phyloP scores from a whole-genome alignment of 108 stramenopile genomes.

The Cylindrotheca closterium region DNA sequence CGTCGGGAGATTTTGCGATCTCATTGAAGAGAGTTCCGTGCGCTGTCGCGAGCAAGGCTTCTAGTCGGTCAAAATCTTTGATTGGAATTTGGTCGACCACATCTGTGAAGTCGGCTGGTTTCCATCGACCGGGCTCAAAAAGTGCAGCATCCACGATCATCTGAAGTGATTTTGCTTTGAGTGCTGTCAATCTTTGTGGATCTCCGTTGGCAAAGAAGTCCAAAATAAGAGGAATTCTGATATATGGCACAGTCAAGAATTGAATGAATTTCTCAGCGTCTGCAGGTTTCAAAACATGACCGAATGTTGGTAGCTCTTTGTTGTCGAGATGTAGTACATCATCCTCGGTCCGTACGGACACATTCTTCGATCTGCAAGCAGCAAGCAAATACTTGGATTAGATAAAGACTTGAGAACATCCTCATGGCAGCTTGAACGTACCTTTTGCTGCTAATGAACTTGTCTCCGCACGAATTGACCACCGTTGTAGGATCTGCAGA shows the following conservation, averaged over 20 bases:
- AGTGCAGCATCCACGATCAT: constrained; percentile 93
- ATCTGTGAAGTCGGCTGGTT: constrained; percentile 74
- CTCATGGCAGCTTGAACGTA: constrained; percentile 33
- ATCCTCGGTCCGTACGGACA: constrained; percentile 87
- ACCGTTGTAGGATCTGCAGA: constrained; percentile 89
- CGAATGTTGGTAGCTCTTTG: constrained; percentile 92
- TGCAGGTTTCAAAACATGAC: constrained; percentile 79
- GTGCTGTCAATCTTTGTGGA: constrained; percentile 82
- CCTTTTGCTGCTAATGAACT: constrained; percentile 75
- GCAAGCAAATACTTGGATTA: not conserved
- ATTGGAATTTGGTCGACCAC: constrained; percentile 79
- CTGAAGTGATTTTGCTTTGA: constrained; percentile 88
- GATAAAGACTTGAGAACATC: not conserved
- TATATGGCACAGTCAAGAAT: constrained; percentile 94
- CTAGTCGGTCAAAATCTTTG: constrained; percentile 69
- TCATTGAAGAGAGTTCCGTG: constrained; percentile 94
- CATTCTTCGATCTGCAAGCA: constrained; percentile 54
- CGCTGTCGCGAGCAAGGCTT: constrained; percentile 82
- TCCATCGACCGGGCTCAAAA: constrained; percentile 95
- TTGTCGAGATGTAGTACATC: constrained; percentile 92
- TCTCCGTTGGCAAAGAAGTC: constrained; percentile 96
- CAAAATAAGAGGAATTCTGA: constrained; percentile 93
- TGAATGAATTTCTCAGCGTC: constrained; percentile 93
- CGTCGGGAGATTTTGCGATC: constrained; percentile 91
- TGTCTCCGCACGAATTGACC: constrained; percentile 88